Percentiles rank a stretch among this genome's conserved stretches.
Conservation (phyloP, 2,329 filamentous ascomycete species). For the Pseudogymnoascus sp. region DNA sequence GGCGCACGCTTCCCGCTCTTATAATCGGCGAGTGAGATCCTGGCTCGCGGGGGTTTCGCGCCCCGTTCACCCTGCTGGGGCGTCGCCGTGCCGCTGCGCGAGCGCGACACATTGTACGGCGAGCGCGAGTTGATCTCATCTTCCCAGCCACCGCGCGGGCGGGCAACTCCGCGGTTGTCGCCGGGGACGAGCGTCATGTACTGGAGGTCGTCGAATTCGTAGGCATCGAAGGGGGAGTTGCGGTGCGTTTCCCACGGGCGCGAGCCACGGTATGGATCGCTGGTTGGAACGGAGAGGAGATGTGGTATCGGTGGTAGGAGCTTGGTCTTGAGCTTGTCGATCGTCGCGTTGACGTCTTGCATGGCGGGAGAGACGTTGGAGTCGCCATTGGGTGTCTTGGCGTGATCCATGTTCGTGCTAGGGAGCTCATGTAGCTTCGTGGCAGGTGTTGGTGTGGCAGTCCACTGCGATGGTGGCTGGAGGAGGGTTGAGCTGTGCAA, state of each 20-base stretch:
- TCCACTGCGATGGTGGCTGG: not conserved
- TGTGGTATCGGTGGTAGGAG: conserved; percentile 21
- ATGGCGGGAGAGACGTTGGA: not conserved
- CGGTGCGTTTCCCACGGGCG: conserved; percentile 22
- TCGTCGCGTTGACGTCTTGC: not conserved
- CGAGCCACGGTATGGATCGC: conserved; percentile 17
- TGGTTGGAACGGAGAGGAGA: conserved; percentile 22
- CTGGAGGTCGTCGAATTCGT: not conserved
- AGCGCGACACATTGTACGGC: conserved; percentile 18
- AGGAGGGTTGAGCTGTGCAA: conserved; percentile 1
- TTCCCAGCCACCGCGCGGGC: conserved; percentile 17
- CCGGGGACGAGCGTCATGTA: conserved; percentile 10
- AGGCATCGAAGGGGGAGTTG: conserved; percentile 22
- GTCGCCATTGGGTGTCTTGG: conserved; percentile 1
- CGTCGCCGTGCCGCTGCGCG: conserved; percentile 24
- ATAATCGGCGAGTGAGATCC: conserved; percentile 27
- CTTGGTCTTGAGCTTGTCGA: not conserved
- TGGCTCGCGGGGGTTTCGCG: conserved; percentile 21
- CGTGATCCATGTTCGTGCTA: not conserved
- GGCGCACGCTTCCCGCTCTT: conserved; percentile 14
- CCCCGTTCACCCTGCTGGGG: conserved; percentile 20
- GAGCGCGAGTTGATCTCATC: conserved; percentile 19
- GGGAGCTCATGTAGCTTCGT: conserved; percentile 1
- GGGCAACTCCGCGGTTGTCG: not conserved
- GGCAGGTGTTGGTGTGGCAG: not conserved